Percentiles rank a stretch among this genome's conserved stretches.
These are phyloP conservation scores for Entophlyctis luteolus DNA, from an alignment of 192 early-diverging fungal genomes.

Conservation along the genomic window DNA sequence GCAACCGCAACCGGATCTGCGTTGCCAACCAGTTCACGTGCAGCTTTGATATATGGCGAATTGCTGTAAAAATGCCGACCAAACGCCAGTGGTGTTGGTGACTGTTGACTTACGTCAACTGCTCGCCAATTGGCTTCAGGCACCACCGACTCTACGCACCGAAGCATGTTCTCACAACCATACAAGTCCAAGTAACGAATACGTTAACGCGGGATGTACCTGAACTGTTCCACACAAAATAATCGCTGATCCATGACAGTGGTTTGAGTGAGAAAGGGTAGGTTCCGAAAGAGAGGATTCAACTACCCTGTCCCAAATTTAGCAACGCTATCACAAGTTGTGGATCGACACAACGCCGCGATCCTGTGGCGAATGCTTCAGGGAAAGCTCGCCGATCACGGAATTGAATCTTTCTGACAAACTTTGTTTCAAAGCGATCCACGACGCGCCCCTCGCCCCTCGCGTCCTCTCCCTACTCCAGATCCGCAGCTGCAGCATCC, in stretches of 20 bases:
- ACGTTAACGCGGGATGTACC: slow-evolving; percentile 54
- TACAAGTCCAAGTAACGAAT: slow-evolving; percentile 57
- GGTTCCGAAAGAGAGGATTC: slow-evolving; percentile 45
- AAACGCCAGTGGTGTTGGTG: too few relatives aligned
- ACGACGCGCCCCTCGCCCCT: too few relatives aligned
- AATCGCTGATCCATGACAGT: slow-evolving; percentile 35
- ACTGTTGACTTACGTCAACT: background rate
- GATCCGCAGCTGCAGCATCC: too few relatives aligned
- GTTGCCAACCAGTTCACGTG: too few relatives aligned
- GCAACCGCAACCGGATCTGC: too few relatives aligned
- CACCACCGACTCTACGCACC: slow-evolving; percentile 57
- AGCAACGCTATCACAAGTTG: slow-evolving; percentile 44
- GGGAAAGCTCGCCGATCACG: slow-evolving; percentile 50
- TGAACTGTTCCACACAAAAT: slow-evolving; percentile 41
- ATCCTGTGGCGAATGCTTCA: slow-evolving; percentile 52
- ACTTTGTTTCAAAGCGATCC: too few relatives aligned
- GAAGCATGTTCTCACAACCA: slow-evolving; percentile 15
- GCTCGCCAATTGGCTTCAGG: slow-evolving; percentile 43
- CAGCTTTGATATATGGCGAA: too few relatives aligned
- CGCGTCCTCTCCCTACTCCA: too few relatives aligned
- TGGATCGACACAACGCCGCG: slow-evolving; percentile 57
- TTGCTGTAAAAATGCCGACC: too few relatives aligned
- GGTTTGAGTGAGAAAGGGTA: slow-evolving; percentile 64
- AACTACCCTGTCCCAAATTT: slow-evolving; percentile 26
- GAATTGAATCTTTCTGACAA: slow-evolving; percentile 45